phyloP scores from a whole-genome alignment of 306 rosid genomes.

The Lathyrus oleraceus region DNA sequence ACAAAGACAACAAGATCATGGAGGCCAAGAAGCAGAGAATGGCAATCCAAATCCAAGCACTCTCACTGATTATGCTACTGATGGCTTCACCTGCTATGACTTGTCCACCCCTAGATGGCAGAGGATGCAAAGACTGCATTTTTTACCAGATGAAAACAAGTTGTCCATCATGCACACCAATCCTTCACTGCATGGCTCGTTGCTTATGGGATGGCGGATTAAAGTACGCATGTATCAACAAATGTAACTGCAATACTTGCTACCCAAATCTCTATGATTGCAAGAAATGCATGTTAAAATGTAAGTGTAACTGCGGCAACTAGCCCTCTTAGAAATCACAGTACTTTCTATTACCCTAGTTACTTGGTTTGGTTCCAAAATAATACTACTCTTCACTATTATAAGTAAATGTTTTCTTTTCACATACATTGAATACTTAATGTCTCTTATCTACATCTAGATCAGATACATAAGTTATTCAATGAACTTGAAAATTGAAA shows the following conservation, averaged over 20 bases:
- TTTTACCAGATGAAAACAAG: constrained; percentile 52
- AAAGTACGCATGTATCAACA: constrained; percentile 47
- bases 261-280: constrained; percentile 63
- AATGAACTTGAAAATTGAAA: too few species aligned
- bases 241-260: constrained; percentile 51
- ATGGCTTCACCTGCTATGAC: constrained; percentile 35
- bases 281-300: constrained; percentile 73
- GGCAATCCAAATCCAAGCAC: constrained; percentile 14
- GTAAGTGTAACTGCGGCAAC: constrained; percentile 75
- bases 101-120: constrained; percentile 49
- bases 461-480: too few species aligned
- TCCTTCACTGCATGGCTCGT: constrained; percentile 79
- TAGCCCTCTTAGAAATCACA: background rate
- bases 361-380: background rate
- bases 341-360: background rate
- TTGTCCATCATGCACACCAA: constrained; percentile 62
- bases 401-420: too few species aligned
- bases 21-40: constrained; percentile 32
- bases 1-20: background rate
- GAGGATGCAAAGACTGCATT: constrained; percentile 56
- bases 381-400: too few species aligned
- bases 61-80: constrained; percentile 39
- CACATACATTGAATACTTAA: too few species aligned
- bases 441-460: too few species aligned
- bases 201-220: constrained; percentile 77